phyloP scores from a whole-genome alignment of 768 basidiomycete species.

The Suillus fuscotomentosus region DNA sequence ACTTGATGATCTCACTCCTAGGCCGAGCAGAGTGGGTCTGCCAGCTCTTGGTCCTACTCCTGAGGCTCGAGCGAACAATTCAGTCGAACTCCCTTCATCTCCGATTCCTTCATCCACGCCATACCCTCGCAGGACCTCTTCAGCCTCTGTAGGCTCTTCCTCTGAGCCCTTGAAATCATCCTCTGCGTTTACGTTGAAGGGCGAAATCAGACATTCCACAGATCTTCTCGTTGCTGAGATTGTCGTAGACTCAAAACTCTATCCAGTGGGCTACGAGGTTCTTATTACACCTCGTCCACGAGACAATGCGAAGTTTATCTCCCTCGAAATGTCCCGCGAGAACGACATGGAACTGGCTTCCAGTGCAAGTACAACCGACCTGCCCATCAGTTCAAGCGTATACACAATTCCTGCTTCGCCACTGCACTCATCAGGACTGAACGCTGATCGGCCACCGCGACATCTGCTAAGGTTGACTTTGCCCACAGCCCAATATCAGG shows the following conservation, averaged over 20 bases:
- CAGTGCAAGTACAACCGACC: constrained; percentile 17
- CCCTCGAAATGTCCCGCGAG: constrained; percentile 26
- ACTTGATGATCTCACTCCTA: constrained; percentile 39
- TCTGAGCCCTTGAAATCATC: constrained; percentile 36
- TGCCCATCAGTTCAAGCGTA: constrained; percentile 59
- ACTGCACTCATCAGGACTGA: constrained; percentile 70
- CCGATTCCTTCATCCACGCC: constrained; percentile 16
- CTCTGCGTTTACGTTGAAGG: constrained; percentile 60
- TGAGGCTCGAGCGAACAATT: constrained; percentile 14
- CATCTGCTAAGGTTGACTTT: constrained; percentile 78
- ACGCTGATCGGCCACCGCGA: constrained; percentile 50
- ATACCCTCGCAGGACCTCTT: constrained; percentile 16
- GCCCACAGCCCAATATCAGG: constrained; percentile 81
- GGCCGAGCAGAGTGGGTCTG: constrained; percentile 37
- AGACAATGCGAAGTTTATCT: constrained; percentile 35
- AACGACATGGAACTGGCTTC: constrained; percentile 7
- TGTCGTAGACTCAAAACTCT: constrained; percentile 78
- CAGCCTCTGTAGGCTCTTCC: constrained; percentile 29
- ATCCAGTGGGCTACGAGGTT: constrained; percentile 72
- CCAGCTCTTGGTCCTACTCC: constrained; percentile 14
- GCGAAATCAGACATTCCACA: constrained; percentile 56
- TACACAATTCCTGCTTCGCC: constrained; percentile 83
- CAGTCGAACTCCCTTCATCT: constrained; percentile 20
- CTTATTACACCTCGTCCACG: constrained; percentile 43
- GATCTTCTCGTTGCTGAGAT: constrained; percentile 80